Evolutionary conservation across 2,329 filamentous ascomycete genomes (phyloP).

Genomic region (Apiospora arundinis): DNA sequence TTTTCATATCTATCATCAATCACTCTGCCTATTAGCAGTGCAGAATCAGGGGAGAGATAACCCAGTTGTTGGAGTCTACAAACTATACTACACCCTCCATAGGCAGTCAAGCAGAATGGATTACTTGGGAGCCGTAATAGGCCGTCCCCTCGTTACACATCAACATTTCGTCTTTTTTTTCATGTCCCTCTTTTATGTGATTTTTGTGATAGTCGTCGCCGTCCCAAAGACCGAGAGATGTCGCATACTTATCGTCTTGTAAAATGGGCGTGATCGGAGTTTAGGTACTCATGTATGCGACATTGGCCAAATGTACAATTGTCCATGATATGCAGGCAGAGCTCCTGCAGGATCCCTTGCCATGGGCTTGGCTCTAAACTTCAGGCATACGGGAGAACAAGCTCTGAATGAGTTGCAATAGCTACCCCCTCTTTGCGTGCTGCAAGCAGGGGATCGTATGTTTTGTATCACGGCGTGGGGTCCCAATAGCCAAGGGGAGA

Average conservation of each 20-base stretch:
- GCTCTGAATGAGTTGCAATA: conserved; percentile 9
- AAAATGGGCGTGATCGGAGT: background rate
- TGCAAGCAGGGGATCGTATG: conserved; percentile 13
- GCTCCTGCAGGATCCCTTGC: conserved; percentile 1
- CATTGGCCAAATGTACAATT: background rate
- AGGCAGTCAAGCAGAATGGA: conserved; percentile 9
- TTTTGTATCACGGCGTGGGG: conserved; percentile 3
- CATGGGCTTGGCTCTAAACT: background rate
- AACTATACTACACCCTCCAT: conserved; percentile 7
- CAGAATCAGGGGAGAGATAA: background rate
- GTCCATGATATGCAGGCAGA: conserved; percentile 2
- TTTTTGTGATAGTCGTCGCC: background rate
- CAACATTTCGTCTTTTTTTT: background rate
- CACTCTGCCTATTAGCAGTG: conserved; percentile 7
- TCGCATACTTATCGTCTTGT: background rate
- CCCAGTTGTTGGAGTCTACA: background rate
- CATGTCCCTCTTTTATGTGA: background rate
- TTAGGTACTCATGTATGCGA: background rate
- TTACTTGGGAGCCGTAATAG: conserved; percentile 3
- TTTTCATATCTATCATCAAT: background rate
- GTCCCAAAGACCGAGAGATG: too few relatives aligned
- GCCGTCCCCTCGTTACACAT: conserved; percentile 9
- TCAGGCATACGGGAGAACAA: background rate
- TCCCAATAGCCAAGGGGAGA: background rate
- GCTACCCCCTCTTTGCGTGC: background rate